A percentile compares a stretch with the other conserved stretches of the same genome.
These are phyloP conservation scores for Beverwykella pulmonaria DNA, from an alignment of 495 filamentous ascomycete species.

Conservation along the genomic window DNA sequence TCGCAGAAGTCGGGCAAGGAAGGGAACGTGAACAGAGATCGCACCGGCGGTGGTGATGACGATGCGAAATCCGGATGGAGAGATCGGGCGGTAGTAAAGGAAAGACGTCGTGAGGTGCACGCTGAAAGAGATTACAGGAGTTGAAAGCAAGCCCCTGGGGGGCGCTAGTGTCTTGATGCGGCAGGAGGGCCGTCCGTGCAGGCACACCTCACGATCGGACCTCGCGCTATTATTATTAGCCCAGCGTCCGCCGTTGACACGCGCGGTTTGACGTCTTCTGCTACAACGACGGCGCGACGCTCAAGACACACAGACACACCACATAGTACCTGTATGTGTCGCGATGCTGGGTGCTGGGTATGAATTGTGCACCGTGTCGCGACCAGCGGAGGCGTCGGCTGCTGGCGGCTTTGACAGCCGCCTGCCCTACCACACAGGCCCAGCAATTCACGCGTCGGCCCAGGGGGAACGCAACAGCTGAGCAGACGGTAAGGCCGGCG, in stretches of 20 bases:
- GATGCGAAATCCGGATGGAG: slow-evolving; percentile 35
- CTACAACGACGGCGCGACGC: no score
- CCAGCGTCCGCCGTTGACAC: no score
- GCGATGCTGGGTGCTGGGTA: no score
- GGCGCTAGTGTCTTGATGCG: not conserved
- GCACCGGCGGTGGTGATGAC: slow-evolving; percentile 36
- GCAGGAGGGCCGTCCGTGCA: no score
- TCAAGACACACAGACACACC: no score
- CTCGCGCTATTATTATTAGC: no score
- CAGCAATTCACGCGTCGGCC: not conserved
- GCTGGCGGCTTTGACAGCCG: not conserved
- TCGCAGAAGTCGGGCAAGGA: slow-evolving; percentile 35
- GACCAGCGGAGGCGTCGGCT: no score
- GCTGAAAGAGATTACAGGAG: slow-evolving; percentile 14
- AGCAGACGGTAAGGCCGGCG: not conserved
- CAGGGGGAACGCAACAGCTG: not conserved
- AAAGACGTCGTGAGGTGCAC: slow-evolving; percentile 16
- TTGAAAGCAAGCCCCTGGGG: not conserved
- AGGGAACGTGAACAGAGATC: slow-evolving; percentile 36
- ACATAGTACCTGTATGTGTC: no score
- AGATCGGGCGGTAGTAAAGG: slow-evolving; percentile 35
- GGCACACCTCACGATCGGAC: no score
- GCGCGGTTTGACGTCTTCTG: no score
- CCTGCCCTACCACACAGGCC: not conserved
- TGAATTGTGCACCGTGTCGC: no score